Conservation (phyloP, 495 filamentous ascomycete species). For the Gamarada debralockiae region DNA sequence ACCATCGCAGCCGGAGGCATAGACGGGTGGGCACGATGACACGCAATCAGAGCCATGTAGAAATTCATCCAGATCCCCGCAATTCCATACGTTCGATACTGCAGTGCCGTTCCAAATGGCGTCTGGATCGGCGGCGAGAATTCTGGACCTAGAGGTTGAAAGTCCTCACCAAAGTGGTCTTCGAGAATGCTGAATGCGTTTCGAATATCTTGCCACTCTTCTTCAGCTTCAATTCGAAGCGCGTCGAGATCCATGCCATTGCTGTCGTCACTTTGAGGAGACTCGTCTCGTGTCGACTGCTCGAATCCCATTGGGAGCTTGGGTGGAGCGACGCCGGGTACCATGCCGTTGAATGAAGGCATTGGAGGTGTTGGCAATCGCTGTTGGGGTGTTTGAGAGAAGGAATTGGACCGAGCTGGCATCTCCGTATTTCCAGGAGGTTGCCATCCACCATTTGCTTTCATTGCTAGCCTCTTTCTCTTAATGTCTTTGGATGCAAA, state of each 20-base stretch:
- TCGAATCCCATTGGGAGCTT: conserved; percentile 54
- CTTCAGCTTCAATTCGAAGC: conserved; percentile 64
- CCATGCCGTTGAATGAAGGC: conserved; percentile 57
- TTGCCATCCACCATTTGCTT: conserved; percentile 28
- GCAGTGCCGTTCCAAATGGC: conserved; percentile 79
- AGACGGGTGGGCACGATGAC: conserved; percentile 72
- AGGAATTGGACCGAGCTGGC: conserved; percentile 11
- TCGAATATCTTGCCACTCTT: conserved; percentile 75
- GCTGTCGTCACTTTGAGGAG: conserved; percentile 31
- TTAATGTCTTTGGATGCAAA: conserved; percentile 76
- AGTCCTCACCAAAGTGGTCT: conserved; percentile 66
- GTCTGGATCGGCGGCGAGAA: conserved; percentile 55
- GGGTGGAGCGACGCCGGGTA: conserved; percentile 47
- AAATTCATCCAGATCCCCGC: conserved; percentile 81
- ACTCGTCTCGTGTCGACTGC: conserved; percentile 32
- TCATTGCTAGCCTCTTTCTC: conserved; percentile 64
- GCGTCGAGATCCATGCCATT: conserved; percentile 52
- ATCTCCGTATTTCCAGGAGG: conserved; percentile 7
- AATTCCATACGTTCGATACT: conserved; percentile 83
- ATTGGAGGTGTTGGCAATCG: conserved; percentile 9
- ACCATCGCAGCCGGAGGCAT: conserved; percentile 90
- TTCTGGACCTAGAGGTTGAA: conserved; percentile 73
- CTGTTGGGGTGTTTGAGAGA: background rate
- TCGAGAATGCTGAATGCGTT: conserved; percentile 64
- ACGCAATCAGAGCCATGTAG: conserved; percentile 74